Conservation (phyloP, 805 yeast genomes). For the Komagataella kurtzmanii region DNA sequence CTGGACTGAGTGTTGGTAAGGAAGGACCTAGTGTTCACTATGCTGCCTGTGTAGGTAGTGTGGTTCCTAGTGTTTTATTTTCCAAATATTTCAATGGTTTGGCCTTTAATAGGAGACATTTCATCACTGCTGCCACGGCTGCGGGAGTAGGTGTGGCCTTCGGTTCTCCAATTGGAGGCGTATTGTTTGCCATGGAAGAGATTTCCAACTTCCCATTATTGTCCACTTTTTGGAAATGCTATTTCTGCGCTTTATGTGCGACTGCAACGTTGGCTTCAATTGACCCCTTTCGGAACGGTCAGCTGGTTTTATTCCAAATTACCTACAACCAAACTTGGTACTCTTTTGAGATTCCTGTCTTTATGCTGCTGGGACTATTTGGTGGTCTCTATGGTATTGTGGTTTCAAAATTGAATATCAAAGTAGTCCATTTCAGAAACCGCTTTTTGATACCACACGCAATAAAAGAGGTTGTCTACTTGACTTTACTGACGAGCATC, state of each 20-base stretch:
- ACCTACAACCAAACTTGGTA: constrained; percentile 80
- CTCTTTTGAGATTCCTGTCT: constrained; percentile 71
- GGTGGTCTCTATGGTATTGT: constrained; percentile 87
- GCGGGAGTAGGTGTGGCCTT: constrained; percentile 99
- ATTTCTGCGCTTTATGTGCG: constrained; percentile 82
- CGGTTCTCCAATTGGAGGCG: constrained; percentile 96
- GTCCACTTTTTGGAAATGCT: constrained; percentile 80
- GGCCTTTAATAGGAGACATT: constrained; percentile 35
- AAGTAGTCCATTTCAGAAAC: constrained; percentile 68
- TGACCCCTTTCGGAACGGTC: constrained; percentile 92
- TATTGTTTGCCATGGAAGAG: constrained; percentile 84
- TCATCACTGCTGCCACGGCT: constrained; percentile 82
- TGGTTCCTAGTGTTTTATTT: constrained; percentile 38
- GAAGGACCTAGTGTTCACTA: constrained; percentile 98
- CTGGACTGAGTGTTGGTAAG: constrained; percentile 90
- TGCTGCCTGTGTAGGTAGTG: constrained; percentile 90
- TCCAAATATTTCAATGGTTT: constrained; percentile 30
- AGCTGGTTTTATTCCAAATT: constrained; percentile 87
- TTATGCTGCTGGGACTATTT: constrained; percentile 67
- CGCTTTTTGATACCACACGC: constrained; percentile 44
- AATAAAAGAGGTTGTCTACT: constrained; percentile 53
- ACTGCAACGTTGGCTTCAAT: constrained; percentile 67
- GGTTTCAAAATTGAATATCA: constrained; percentile 62
- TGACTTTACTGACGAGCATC: constrained; percentile 59
- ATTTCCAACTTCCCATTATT: constrained; percentile 64